These are phyloP conservation scores for Neurospora sp. DNA, from an alignment of 495 filamentous ascomycete genomes.

Conservation along the genomic window DNA sequence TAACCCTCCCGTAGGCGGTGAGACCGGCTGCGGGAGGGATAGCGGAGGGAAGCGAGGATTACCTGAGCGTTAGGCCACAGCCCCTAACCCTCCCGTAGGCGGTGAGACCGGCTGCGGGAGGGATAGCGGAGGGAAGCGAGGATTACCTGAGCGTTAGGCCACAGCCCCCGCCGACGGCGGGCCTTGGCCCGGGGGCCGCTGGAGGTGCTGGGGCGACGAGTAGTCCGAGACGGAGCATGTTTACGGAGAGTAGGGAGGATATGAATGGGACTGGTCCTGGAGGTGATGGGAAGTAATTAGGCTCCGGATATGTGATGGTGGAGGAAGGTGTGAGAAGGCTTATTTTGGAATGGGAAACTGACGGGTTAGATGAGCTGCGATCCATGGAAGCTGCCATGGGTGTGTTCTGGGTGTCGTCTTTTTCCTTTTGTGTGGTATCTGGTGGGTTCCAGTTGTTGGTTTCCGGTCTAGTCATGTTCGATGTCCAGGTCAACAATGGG, in stretches of 20 bases:
- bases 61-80: too few relatives aligned
- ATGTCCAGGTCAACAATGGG: background rate
- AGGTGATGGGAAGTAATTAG: background rate
- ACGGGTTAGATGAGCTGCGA: background rate
- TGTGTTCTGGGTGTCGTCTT: background rate
- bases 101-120: constrained; percentile 1
- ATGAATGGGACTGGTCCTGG: constrained; percentile 1
- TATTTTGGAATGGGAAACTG: background rate
- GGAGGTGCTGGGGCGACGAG: background rate
- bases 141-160: constrained; percentile 6
- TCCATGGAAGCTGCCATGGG: background rate
- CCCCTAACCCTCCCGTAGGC: too few relatives aligned
- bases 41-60: too few relatives aligned
- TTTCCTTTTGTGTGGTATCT: background rate
- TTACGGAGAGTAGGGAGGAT: constrained; percentile 8
- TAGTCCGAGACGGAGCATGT: constrained; percentile 11
- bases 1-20: too few relatives aligned
- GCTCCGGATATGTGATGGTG: background rate
- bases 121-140: background rate
- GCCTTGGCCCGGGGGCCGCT: background rate
- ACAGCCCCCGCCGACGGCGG: constrained; percentile 3
- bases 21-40: too few relatives aligned
- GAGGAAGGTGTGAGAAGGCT: background rate
- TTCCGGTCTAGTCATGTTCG: background rate
- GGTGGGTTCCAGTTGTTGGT: background rate